Base-by-base conservation (phyloP, 2,329 filamentous ascomycete genomes). In the Ceratocystis albifundus region DNA sequence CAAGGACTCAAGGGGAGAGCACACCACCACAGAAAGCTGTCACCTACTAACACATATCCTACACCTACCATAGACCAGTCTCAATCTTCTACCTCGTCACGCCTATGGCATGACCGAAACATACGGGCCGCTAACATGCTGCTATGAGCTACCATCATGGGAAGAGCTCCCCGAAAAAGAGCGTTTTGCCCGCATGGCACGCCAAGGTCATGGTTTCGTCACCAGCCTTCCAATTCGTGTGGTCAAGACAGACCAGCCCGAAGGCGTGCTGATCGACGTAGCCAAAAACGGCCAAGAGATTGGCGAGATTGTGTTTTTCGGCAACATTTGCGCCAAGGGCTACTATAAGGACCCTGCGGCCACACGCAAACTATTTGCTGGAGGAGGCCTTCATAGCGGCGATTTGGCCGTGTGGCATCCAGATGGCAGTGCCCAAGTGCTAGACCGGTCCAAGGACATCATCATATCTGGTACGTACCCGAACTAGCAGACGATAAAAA, bases 361-460 rank as follows among this genome's bases (percentile, higher is more conserved):
- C 12, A 96, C 93, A 41, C 80, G 80, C 67, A 94, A 93, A 77
- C 78, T 99, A 28, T 97, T 96, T 75, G 86, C 85, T 0, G 94
- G 94, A 5, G 92, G 92, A 2, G 90, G 87, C 22, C 77, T 91
- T 71, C 94, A 96, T 76, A 93, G 88, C 17, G 94, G 94, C 0
- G 94, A 99, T 74, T 76, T 99, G 62, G 94, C 94, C 0, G 92
- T 97, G 0, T 92, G 89, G 88, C 90, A 96, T 77, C 82, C 88
- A 0, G 94, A 97, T 74, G 92, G 93, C 1, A 88, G 89, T 67
- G 87, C 91, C 57, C 90, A 97, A 78, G 96, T 99, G 69, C 79
- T 95, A 67, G 94, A 99, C 76, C 83, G 94, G 22, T 89, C 90
- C 15, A 99, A 99, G 79, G 94, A 99, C 74, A 96, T 99, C 65